These are phyloP conservation scores for Pestalotiopsis sp. DNA, from an alignment of 2,329 filamentous ascomycete genomes.

Conservation along the genomic window DNA sequence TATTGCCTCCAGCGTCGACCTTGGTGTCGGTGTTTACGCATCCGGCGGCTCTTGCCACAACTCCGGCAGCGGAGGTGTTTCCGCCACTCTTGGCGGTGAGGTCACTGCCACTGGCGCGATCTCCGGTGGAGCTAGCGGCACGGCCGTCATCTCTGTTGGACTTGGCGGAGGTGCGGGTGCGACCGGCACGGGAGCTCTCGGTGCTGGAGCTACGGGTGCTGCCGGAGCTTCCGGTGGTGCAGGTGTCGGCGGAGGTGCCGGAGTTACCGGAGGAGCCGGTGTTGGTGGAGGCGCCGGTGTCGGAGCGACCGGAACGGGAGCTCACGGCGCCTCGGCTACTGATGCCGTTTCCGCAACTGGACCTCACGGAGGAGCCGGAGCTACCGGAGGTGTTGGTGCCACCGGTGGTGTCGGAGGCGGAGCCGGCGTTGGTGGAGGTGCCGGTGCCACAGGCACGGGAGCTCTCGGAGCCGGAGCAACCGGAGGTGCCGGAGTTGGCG, in stretches of 20 bases:
- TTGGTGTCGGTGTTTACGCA: slow-evolving; percentile 3
- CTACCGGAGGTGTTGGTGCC: not conserved
- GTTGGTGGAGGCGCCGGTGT: not conserved
- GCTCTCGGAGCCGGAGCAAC: not conserved
- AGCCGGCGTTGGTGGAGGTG: not conserved
- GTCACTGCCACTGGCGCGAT: not conserved
- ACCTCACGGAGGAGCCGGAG: not conserved
- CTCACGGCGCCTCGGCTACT: not conserved
- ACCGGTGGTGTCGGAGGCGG: not conserved
- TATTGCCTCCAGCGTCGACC: slow-evolving; percentile 24
- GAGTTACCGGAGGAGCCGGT: not conserved
- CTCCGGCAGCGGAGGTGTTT: slow-evolving; percentile 9
- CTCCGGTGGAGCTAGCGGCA: not conserved
- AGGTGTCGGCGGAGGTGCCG: not conserved
- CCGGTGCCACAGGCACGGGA: not conserved
- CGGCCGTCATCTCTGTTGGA: not conserved
- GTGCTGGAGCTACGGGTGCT: not conserved
- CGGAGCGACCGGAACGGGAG: not conserved
- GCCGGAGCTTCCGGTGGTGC: not conserved
- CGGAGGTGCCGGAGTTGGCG: not conserved
- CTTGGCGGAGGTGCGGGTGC: not conserved
- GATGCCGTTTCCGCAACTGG: not conserved
- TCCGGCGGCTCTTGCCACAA: slow-evolving; percentile 6
- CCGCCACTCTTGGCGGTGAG: slow-evolving; percentile 4
- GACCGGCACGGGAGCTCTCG: not conserved